Percentiles rank a stretch among this genome's conserved stretches.
Evolutionary conservation across 2,329 filamentous ascomycete genomes (phyloP).

Genomic region (Diaporthe batatas): DNA sequence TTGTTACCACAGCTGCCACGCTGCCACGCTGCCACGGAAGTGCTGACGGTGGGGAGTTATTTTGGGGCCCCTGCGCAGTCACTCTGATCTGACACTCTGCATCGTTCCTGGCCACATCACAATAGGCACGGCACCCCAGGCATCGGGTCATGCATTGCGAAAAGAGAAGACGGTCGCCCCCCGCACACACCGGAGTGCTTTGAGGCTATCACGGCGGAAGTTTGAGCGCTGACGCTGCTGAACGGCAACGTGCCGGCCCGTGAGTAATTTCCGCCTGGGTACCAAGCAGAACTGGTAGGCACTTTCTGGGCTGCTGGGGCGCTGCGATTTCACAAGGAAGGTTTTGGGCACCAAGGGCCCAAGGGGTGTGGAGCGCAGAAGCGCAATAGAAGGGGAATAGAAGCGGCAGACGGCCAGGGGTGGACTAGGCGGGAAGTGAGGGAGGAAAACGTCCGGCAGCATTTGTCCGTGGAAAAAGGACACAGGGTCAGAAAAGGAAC

Average conservation of each 20-base stretch:
- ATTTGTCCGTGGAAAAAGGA: neutral
- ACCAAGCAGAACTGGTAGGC: conserved; percentile 1
- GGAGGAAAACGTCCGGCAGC: conserved; percentile 33
- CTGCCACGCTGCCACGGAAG: conserved; percentile 5
- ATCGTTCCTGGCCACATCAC: conserved; percentile 5
- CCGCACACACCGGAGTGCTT: neutral
- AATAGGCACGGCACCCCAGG: neutral
- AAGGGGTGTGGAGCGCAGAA: conserved; percentile 26
- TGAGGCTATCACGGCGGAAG: neutral
- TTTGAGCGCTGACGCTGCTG: neutral
- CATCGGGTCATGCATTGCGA: neutral
- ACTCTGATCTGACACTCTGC: neutral
- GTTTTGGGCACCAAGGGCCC: conserved; percentile 8
- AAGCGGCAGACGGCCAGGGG: conserved; percentile 12
- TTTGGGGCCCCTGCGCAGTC: conserved; percentile 12
- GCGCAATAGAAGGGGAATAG: conserved; percentile 31
- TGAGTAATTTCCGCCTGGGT: conserved; percentile 28
- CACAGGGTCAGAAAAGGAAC: conserved; percentile 5
- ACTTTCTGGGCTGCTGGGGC: conserved; percentile 3
- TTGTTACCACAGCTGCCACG: conserved; percentile 5
- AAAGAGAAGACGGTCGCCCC: neutral
- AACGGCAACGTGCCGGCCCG: neutral
- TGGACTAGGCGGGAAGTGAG: conserved; percentile 1
- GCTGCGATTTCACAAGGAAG: conserved; percentile 31
- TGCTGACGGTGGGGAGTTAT: conserved; percentile 28